phyloP scores from a whole-genome alignment of 352 stramenopile species.

The Pythium insidiosum region DNA sequence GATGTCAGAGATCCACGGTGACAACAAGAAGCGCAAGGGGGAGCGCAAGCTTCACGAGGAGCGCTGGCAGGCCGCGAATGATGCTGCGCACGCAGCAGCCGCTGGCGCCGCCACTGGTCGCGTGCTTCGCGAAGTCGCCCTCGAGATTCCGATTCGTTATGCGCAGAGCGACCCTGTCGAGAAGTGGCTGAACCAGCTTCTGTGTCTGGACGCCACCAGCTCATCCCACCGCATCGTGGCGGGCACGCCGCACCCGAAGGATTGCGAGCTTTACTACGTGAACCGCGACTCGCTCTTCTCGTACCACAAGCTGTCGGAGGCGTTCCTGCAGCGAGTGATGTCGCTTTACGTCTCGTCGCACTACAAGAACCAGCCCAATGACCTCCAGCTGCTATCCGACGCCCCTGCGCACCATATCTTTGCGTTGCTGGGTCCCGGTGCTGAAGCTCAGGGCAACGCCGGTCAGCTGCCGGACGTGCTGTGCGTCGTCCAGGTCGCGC shows the following conservation, averaged over 20 bases:
- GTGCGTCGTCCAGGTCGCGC: conserved; percentile 95
- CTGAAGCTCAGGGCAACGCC: conserved; percentile 86
- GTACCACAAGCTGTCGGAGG: conserved; percentile 98
- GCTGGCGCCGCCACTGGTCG: conserved; percentile 44
- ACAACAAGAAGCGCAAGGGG: conserved; percentile 91
- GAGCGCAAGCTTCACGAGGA: conserved; percentile 96
- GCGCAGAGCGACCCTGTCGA: conserved; percentile 93
- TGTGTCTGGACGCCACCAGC: conserved; percentile 93
- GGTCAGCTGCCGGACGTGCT: conserved; percentile 96
- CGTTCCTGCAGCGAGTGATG: conserved; percentile 91
- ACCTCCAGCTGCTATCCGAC: conserved; percentile 98
- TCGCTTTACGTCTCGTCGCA: conserved; percentile 97
- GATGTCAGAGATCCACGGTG: conserved; percentile 71
- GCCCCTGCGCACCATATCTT: conserved; percentile 98
- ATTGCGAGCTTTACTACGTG: conserved; percentile 99
- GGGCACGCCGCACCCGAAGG: conserved; percentile 91
- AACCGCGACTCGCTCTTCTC: conserved; percentile 99
- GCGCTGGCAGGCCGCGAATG: conserved; percentile 90
- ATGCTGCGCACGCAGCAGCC: conserved; percentile 64
- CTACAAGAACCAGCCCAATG: conserved; percentile 99
- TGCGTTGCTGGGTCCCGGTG: conserved; percentile 93
- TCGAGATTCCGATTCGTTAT: conserved; percentile 98
- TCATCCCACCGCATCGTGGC: conserved; percentile 82
- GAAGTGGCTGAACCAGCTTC: conserved; percentile 94
- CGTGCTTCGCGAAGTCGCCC: conserved; percentile 91